Conservation (phyloP, 78 protist species). For the Creolimax fragrantissima region DNA sequence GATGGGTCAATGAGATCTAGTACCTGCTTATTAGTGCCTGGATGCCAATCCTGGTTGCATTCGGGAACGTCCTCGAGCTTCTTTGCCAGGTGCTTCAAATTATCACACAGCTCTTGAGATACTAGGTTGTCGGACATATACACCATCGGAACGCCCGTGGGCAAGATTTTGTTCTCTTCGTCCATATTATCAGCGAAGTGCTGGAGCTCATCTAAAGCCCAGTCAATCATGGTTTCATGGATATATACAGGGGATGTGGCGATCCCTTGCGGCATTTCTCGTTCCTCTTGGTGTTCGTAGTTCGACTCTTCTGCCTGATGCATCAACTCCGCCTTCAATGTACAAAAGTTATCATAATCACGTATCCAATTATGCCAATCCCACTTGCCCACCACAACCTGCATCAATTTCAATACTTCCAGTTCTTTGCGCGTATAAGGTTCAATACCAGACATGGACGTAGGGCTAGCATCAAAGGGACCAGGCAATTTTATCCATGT, state of each 20-base stretch:
- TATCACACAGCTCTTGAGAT: background rate
- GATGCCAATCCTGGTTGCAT: background rate
- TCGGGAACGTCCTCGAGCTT: background rate
- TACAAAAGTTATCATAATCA: no score
- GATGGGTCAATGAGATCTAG: conserved; percentile 35
- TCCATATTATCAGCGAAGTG: background rate
- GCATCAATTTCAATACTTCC: no score
- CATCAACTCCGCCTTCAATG: no score
- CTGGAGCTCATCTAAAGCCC: background rate
- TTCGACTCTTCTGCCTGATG: no score
- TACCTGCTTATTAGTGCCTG: background rate
- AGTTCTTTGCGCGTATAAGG: no score
- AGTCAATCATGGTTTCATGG: background rate
- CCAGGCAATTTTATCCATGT: no score
- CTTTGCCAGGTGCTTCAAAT: background rate
- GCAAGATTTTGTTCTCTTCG: background rate
- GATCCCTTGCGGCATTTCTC: no score
- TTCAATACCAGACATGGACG: no score
- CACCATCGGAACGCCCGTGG: background rate
- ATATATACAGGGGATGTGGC: background rate
- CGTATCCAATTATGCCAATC: no score
- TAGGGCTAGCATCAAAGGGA: no score
- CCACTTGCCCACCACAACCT: no score
- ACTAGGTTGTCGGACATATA: background rate
- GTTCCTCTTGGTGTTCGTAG: no score